Base-by-base conservation (phyloP, 176 grass and related monocot genomes). In the Eleusine coracana region DNA sequence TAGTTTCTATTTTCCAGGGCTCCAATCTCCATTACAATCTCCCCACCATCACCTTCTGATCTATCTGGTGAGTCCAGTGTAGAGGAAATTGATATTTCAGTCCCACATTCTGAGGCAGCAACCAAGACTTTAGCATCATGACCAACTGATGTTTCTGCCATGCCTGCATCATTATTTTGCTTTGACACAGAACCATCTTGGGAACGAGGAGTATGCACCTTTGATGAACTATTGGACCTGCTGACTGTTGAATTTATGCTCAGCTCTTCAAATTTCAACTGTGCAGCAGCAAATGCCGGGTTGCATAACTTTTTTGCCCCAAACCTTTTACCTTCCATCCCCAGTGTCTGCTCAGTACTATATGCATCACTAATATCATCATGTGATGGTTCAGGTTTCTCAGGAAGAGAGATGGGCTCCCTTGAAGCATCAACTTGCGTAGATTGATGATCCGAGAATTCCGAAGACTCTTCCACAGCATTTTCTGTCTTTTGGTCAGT, bases 21-120 rank as follows among this genome's bases (percentile, higher is more conserved):
- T 90, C 92, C 87, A 83, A 99, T 93, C 84, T 99, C 96, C 41
- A 99, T 84, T 46, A 99, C 87, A 85, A 99, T 99, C 81, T 96
- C 96, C 18, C 96, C 91, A 52, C 91, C 96, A 88, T 99, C 96
- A 79, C 83, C 90, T 79, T 99, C 96, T 70, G 96, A 99, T 86
- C 96, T 86, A 80, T 99, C 93, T 23, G 91, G 93, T 58, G 96
- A 99, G 80, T 99, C 96, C 18, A 99, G 93, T 37, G 96, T 99
- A 20, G 96, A 99, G 14, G 96, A 93, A 79, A 98, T 95, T 73
- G 96, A 98, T 68, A 98, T 95, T 79, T 98, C 96, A 36, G 96
- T 99, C 25, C 96, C 96, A 62, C 96, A 99, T 89, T 96, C 96
- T 85, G 96, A 99, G 68, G 87, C 85, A 78, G 96, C 96, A 68